Conservation (phyloP, 257 asterid genomes). For the Mentha longifolia region DNA sequence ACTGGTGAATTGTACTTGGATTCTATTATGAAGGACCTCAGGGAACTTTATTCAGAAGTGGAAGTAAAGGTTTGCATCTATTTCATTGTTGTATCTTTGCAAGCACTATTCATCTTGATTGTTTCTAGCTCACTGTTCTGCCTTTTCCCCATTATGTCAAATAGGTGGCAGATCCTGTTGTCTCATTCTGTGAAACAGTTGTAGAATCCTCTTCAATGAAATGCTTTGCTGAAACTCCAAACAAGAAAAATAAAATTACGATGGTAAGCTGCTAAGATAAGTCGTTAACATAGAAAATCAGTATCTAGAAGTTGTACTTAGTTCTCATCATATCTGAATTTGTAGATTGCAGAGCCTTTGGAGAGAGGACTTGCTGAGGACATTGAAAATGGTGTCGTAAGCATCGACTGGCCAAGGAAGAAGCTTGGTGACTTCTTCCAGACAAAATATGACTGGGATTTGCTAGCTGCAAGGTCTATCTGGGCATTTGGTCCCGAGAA, state of each 20-base stretch:
- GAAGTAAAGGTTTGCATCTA: conserved; percentile 80
- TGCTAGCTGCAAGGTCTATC: conserved; percentile 96
- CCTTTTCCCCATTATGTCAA: conserved; percentile 15
- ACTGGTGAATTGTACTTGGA: conserved; percentile 96
- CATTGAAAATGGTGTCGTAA: conserved; percentile 87
- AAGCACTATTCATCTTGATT: neutral
- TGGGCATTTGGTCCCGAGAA: conserved; percentile 99
- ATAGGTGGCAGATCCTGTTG: conserved; percentile 99
- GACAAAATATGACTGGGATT: conserved; percentile 95
- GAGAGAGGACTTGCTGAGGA: conserved; percentile 90
- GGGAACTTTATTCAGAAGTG: conserved; percentile 98
- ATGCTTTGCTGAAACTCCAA: conserved; percentile 98
- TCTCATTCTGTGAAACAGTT: conserved; percentile 96
- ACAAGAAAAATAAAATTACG: conserved; percentile 94
- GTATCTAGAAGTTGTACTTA: conserved; percentile 18
- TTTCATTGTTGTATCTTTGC: conserved; percentile 1
- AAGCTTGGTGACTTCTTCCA: conserved; percentile 93
- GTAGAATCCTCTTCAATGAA: conserved; percentile 98
- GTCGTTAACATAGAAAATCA: neutral
- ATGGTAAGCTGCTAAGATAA: conserved; percentile 59
- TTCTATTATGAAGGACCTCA: conserved; percentile 96
- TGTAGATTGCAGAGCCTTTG: conserved; percentile 95
- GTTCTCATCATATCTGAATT: conserved; percentile 14
- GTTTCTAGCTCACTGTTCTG: conserved; percentile 9
- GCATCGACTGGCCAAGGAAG: conserved; percentile 92